These are phyloP conservation scores for Mycena latifolia DNA, from an alignment of 768 basidiomycete genomes.

Conservation along the genomic window DNA sequence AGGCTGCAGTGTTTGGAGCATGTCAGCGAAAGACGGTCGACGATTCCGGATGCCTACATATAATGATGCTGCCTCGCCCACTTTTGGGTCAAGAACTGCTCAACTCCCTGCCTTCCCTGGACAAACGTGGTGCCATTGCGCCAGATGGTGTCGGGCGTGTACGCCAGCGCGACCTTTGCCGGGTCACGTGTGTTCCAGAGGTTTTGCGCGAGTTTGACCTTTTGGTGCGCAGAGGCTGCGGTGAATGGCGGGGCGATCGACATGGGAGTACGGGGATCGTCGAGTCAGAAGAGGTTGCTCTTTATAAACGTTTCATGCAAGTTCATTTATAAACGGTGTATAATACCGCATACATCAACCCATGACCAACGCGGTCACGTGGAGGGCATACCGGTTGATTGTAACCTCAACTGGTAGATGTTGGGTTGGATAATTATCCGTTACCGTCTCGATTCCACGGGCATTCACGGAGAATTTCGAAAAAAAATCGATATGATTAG, in stretches of 20 bases:
- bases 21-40: neutral
- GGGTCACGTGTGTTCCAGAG: constrained; percentile 44
- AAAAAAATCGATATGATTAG: no score
- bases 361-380: no score
- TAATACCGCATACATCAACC: no score
- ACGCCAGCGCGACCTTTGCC: constrained; percentile 56
- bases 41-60: constrained; percentile 32
- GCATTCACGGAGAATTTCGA: no score
- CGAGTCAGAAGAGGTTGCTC: no score
- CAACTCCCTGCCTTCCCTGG: constrained; percentile 56
- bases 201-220: constrained; percentile 35
- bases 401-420: no score
- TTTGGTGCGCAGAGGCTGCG: constrained; percentile 25
- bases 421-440: no score
- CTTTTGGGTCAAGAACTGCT: constrained; percentile 61
- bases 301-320: no score
- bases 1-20: constrained; percentile 38
- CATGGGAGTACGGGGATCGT: no score
- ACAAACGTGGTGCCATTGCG: constrained; percentile 67
- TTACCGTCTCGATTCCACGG: no score
- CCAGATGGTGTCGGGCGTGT: constrained; percentile 67
- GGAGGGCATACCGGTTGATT: no score
- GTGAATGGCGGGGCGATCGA: constrained; percentile 36
- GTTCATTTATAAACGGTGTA: no score
- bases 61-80: constrained; percentile 67